A percentile compares a stretch with the other conserved stretches of the same genome.
These are phyloP conservation scores for Penicillium pancosmium DNA, from an alignment of 495 filamentous ascomycete genomes.

Conservation along the genomic window DNA sequence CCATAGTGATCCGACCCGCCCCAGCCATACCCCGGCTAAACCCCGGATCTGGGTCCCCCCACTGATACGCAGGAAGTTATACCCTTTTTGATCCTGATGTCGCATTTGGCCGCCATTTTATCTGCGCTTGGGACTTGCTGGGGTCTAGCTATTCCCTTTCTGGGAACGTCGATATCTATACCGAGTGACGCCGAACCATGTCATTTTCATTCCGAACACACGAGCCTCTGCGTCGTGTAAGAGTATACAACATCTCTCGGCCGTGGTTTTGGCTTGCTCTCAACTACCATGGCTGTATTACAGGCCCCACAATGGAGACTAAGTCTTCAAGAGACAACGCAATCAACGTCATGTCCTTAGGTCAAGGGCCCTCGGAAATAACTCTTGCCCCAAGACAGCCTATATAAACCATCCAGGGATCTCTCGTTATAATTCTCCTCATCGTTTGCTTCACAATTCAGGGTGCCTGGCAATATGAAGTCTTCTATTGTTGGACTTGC, in stretches of 20 bases:
- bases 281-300: not conserved
- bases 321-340: not conserved
- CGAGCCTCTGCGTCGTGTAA: not conserved
- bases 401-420: not conserved
- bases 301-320: not conserved
- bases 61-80: not conserved
- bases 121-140: not conserved
- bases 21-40: constrained; percentile 5
- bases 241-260: not conserved
- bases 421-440: not conserved
- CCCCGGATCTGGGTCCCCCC: not conserved
- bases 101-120: not conserved
- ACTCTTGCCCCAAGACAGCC: not conserved
- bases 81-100: constrained; percentile 3
- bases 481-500: not conserved
- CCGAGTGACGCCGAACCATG: not conserved
- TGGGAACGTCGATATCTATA: too few relatives aligned
- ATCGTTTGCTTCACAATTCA: not conserved
- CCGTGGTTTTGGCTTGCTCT: not conserved
- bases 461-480: not conserved
- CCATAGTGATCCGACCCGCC: not conserved
- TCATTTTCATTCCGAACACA: not conserved
- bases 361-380: not conserved
- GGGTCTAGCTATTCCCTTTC: not conserved
- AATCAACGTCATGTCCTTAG: not conserved